A percentile compares a stretch with the other conserved stretches of the same genome.
Conservation (phyloP, 2,329 filamentous ascomycete species). For the Colletotrichum chlorophyti region DNA sequence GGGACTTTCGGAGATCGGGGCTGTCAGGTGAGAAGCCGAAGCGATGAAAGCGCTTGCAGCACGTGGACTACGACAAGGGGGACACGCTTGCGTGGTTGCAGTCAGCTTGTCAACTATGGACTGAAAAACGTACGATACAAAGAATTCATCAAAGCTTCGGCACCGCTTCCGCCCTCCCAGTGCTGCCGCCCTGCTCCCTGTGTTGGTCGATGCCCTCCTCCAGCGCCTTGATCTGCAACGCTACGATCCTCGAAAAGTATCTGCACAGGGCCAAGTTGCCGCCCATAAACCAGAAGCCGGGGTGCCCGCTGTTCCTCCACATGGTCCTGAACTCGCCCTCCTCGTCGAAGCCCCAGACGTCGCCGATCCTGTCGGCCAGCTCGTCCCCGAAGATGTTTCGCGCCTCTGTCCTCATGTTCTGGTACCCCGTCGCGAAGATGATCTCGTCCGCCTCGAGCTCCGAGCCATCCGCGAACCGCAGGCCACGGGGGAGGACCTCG, state of each 20-base stretch:
- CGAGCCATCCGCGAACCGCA: conserved; percentile 49
- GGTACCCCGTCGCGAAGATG: conserved; percentile 54
- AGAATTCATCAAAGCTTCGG: not conserved
- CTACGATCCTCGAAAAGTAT: conserved; percentile 42
- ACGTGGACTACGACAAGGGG: no score
- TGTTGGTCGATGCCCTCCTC: conserved; percentile 26
- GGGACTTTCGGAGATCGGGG: no score
- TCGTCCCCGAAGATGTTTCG: conserved; percentile 55
- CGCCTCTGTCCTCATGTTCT: conserved; percentile 59
- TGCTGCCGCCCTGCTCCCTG: not conserved
- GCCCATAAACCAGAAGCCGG: conserved; percentile 45
- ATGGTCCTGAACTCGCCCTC: conserved; percentile 51
- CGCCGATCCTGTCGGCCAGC: conserved; percentile 52
- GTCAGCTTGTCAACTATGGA: no score
- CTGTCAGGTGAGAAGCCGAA: no score
- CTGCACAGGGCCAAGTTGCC: conserved; percentile 42
- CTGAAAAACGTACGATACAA: no score
- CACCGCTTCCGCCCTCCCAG: not conserved
- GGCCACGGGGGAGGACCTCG: conserved; percentile 52
- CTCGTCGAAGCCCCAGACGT: conserved; percentile 55
- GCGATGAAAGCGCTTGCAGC: no score
- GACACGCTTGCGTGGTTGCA: no score
- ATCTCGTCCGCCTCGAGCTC: conserved; percentile 47
- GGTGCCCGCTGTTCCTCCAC: conserved; percentile 41
- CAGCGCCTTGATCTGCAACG: conserved; percentile 34